Conservation (phyloP, 2,329 filamentous ascomycete genomes). For the Ophiostoma himal-ulmi region DNA sequence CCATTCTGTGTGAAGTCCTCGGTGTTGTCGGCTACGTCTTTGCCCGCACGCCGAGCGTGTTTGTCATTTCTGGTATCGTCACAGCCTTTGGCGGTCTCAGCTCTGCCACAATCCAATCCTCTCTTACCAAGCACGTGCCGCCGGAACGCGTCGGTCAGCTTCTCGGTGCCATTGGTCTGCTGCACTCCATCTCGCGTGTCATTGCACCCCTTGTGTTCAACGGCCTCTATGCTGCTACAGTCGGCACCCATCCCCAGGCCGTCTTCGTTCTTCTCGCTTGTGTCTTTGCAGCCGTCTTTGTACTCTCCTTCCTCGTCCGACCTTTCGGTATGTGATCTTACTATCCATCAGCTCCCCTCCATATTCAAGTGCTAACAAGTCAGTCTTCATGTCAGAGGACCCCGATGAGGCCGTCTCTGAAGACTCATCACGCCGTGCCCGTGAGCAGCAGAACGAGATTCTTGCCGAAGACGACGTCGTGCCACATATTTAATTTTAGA, state of each 20-base stretch:
- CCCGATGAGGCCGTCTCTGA: constrained; percentile 12
- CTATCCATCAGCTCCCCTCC: constrained; percentile 26
- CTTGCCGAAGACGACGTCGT: constrained; percentile 28
- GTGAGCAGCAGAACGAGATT: constrained; percentile 16
- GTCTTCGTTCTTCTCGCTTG: constrained; percentile 70
- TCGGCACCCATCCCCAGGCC: constrained; percentile 69
- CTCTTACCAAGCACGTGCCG: constrained; percentile 86
- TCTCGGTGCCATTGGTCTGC: constrained; percentile 78
- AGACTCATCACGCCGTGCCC: neutral
- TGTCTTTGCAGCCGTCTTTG: constrained; percentile 61
- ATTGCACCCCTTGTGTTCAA: constrained; percentile 79
- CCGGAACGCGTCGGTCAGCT: constrained; percentile 75
- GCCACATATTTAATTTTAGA: constrained; percentile 24
- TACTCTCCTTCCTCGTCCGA: constrained; percentile 63
- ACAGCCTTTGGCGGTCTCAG: constrained; percentile 78
- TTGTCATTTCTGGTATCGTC: constrained; percentile 65
- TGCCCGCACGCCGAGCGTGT: constrained; percentile 54
- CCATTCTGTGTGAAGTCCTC: constrained; percentile 68
- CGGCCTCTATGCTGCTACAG: constrained; percentile 75
- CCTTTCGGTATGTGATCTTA: constrained; percentile 57
- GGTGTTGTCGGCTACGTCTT: constrained; percentile 72
- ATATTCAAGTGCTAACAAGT: neutral
- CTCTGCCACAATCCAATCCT: constrained; percentile 74
- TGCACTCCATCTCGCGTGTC: constrained; percentile 77
- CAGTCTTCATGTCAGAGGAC: constrained; percentile 17